Evolutionary conservation across 345 rosid species (phyloP), one percentile per base, ranked within the genome.

Genomic region (Populus euphratica): DNA sequence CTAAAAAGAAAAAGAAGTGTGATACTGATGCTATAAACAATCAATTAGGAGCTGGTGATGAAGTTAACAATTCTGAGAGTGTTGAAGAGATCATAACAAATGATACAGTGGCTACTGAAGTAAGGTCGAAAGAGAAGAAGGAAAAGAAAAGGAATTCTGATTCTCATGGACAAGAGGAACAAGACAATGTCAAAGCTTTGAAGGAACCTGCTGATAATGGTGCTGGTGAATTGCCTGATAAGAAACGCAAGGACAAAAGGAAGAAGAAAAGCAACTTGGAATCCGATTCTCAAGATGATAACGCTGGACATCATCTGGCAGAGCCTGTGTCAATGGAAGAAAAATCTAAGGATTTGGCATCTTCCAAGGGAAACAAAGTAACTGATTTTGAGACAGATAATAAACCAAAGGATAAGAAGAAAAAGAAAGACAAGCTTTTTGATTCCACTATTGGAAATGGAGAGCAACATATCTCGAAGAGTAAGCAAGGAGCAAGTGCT

Each of bases 401-500:
- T 16, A 81, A 81, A 74, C 73, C 83, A 23, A 88, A 82, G 78
- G 86, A 88, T 83, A 86, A 86, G 78, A 89, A 80, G 81, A 88
- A 86, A 81, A 90, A 81, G 87, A 87, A 83, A 85, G 65, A 70
- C 62, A 82, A 82, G 29, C 35, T 6, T 13, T 80, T 80, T 38
- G 83, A 79, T 61, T 35, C 68, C 33, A 27, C 56, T 59, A 33
- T 65, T 68, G 74, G 47, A 20, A 70, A 31, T 62, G 81, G 59
- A 63, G 75, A 78, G 64, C 63, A 85, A 63, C 66, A 44, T 74
- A 8, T 35, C 59, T 68, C 29, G 0, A 77, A 79, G 69, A 79
- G 18, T 43, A 74, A 70, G 62, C 76, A 56, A 18, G 80, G 31
- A 29, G 21, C 69, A 12, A 17, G 12, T 65, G 16, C 62, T 67